phyloP scores from a whole-genome alignment of 2,329 filamentous ascomycete species.

The Fusarium sp. region DNA sequence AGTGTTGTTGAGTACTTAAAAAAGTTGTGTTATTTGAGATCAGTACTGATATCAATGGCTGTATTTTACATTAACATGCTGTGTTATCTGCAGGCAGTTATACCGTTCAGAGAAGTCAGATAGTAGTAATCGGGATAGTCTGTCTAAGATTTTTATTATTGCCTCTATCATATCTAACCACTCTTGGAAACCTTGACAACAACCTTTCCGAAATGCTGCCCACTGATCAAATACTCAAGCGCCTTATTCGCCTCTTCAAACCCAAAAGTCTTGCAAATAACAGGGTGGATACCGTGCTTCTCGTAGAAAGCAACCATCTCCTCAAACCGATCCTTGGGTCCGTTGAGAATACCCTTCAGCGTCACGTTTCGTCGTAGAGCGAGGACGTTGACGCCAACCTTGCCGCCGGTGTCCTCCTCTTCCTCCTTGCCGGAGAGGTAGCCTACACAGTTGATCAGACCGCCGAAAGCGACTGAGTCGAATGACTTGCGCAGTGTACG shows the following conservation, averaged over 20 bases:
- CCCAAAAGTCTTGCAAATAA: slow-evolving; percentile 60
- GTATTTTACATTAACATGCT: not conserved
- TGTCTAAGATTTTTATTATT: not conserved
- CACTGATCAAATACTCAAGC: slow-evolving; percentile 62
- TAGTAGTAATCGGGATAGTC: not conserved
- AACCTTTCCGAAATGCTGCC: slow-evolving; percentile 69
- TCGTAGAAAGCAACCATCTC: slow-evolving; percentile 64
- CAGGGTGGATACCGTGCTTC: slow-evolving; percentile 57
- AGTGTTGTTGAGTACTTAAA: not conserved
- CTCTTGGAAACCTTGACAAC: slow-evolving; percentile 56
- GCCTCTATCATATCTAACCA: not conserved
- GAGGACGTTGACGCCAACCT: slow-evolving; percentile 69
- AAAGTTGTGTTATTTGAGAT: not conserved
- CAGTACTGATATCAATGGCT: not conserved
- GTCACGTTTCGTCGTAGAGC: slow-evolving; percentile 60
- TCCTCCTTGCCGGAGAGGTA: slow-evolving; percentile 66
- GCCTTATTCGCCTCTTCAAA: slow-evolving; percentile 62
- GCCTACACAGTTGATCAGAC: slow-evolving; percentile 63
- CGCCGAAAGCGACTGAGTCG: slow-evolving; percentile 64
- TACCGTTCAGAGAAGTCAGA: not conserved
- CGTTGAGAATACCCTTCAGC: slow-evolving; percentile 69
- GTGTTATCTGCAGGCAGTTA: not conserved
- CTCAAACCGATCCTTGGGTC: slow-evolving; percentile 64
- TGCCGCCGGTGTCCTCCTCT: slow-evolving; percentile 50
- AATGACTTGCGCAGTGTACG: slow-evolving; percentile 64